A percentile compares a stretch with the other conserved stretches of the same genome.
Evolutionary conservation across 2,329 filamentous ascomycete species (phyloP).

Genomic region (Colletotrichum acutatum): DNA sequence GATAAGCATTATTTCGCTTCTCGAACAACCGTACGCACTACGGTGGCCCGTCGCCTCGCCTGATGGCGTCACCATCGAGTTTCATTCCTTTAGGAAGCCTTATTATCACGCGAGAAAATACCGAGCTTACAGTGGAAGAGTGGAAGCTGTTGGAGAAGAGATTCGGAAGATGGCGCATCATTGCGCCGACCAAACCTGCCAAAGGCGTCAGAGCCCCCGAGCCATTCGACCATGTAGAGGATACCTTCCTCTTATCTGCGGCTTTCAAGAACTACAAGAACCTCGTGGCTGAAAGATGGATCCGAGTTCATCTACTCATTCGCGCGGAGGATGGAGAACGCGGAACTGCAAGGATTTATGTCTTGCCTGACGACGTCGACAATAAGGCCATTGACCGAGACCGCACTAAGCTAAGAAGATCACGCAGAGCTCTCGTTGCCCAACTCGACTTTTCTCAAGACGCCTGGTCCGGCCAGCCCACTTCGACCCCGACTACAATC

Average conservation of each 20-base stretch:
- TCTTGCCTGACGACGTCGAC: conserved; percentile 74
- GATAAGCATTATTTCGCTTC: not conserved
- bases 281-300: conserved; percentile 54
- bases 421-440: conserved; percentile 60
- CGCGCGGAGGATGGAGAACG: conserved; percentile 33
- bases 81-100: conserved; percentile 57
- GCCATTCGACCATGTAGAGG: not conserved
- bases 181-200: conserved; percentile 21
- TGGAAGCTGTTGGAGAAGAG: conserved; percentile 9
- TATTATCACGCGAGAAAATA: conserved; percentile 36
- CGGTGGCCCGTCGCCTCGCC: not conserved
- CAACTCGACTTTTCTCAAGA: conserved; percentile 65
- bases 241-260: conserved; percentile 39
- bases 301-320: conserved; percentile 53
- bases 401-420: conserved; percentile 54
- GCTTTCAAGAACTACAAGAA: conserved; percentile 44
- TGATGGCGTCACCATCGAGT: conserved; percentile 35
- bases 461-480: conserved; percentile 63
- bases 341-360: conserved; percentile 64
- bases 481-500: not conserved
- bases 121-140: not conserved
- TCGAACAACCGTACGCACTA: not conserved
- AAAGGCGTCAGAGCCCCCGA: not conserved
- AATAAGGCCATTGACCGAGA: conserved; percentile 63
- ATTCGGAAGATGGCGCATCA: conserved; percentile 5